Base-by-base conservation (phyloP, 2,329 filamentous ascomycete species). In the Sporothrix phasma region DNA sequence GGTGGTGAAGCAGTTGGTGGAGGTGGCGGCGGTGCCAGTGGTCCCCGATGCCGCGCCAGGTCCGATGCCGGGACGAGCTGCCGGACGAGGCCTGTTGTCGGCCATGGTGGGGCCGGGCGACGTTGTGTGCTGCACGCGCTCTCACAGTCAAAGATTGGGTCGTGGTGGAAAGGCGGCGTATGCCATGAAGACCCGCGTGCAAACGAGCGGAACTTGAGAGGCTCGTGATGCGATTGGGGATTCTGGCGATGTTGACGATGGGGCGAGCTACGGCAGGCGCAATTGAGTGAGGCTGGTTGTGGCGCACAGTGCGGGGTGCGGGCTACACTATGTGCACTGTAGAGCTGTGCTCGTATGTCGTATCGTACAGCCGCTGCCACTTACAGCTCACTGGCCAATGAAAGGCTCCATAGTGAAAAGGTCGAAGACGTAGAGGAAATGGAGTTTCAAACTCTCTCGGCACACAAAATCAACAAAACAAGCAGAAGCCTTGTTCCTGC, bases 341-440 rank as follows among this genome's bases (percentile, higher is more conserved):
- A n/a, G 6, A 19, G n/a, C n/a, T n/a, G 4, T n/a, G 4, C 13
- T 11, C 31, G n/a, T n/a, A n/a, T n/a, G n/a, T n/a, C n/a, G n/a
- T n/a, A n/a, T n/a, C n/a, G n/a, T n/a, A n/a, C n/a, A n/a, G 10
- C 17, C 5, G 17, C 13, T 41, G 5, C 29, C 58, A 61, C 43
- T 61, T 61, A 61, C 43, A 61, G 56, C 56, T 5, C 43, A 24
- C 29, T 37, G 22, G 58, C 58, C 58, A 61, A 61, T 61, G 41
- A 39, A 29, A 47, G 37, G 19, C 58, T 29, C n/a, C 58, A 31
- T 29, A 49, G 26, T 19, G 31, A 61, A 46, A 5, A 22, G n/a
- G 7, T 3, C 11, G 24, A 13, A 56, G 39, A n/a, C n/a, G 3
- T 19, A 34, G 49, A 56, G n/a, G 13, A 17, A 8, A n/a, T 3